Conservation (phyloP, 805 yeast genomes). For the Nakazawaea ishiwadae region DNA sequence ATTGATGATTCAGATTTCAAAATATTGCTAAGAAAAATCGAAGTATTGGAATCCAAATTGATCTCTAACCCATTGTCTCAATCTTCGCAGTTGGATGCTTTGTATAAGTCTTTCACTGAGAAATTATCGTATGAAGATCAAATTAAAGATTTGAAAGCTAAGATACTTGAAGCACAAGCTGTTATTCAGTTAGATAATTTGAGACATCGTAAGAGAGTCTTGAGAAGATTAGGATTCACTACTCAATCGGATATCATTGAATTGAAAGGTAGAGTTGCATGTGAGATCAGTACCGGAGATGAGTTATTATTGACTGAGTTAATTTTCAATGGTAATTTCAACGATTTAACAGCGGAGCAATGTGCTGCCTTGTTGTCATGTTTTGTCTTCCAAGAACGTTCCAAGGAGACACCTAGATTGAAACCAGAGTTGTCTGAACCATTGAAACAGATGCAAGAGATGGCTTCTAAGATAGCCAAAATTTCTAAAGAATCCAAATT, state of each 20-base stretch:
- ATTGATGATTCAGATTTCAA: conserved; percentile 79
- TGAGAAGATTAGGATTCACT: conserved; percentile 87
- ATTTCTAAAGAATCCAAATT: conserved; percentile 85
- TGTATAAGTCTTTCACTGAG: conserved; percentile 59
- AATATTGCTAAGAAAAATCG: conserved; percentile 68
- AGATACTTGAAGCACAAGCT: conserved; percentile 80
- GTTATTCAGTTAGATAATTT: conserved; percentile 92
- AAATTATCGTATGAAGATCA: conserved; percentile 60
- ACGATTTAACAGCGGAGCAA: conserved; percentile 81
- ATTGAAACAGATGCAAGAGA: conserved; percentile 77
- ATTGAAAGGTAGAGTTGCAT: conserved; percentile 94
- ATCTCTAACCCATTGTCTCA: conserved; percentile 63
- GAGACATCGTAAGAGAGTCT: conserved; percentile 86
- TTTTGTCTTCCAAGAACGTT: conserved; percentile 95
- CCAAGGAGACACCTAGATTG: conserved; percentile 81
- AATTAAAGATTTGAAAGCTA: conserved; percentile 54
- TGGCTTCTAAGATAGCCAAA: conserved; percentile 89
- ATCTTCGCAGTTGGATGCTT: conserved; percentile 53
- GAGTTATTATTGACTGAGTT: conserved; percentile 84
- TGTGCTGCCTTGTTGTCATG: conserved; percentile 90
- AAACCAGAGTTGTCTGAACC: conserved; percentile 93
- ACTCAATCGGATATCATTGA: conserved; percentile 87
- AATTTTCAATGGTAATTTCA: conserved; percentile 93
- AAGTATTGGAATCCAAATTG: conserved; percentile 74
- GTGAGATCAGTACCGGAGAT: conserved; percentile 91